Evolutionary conservation across 73 alveolate genomes (phyloP).

Genomic region (Strombidium stylifer): DNA sequence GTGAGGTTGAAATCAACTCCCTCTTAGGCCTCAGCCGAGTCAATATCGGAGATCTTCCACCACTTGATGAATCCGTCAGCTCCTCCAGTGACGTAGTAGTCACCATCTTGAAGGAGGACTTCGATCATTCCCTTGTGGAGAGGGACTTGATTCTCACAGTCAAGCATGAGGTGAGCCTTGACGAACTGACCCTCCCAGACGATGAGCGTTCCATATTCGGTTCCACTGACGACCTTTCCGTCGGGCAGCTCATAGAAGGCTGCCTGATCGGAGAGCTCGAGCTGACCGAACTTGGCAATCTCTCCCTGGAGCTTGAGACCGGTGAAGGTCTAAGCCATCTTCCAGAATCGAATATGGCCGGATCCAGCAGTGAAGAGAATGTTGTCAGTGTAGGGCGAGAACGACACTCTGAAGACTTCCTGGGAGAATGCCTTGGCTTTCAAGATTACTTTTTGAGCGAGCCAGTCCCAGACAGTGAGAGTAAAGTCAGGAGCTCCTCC

Average conservation of each 20-base stretch:
- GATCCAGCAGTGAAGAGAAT: conserved; percentile 95
- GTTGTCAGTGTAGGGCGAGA: conserved; percentile 93
- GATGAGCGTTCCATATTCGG: conserved; percentile 97
- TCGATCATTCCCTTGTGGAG: conserved; percentile 89
- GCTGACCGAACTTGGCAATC: conserved; percentile 98
- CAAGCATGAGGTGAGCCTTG: conserved; percentile 81
- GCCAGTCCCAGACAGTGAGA: conserved; percentile 99
- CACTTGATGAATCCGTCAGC: conserved; percentile 95
- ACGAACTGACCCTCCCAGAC: conserved; percentile 98
- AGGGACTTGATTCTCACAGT: conserved; percentile 63
- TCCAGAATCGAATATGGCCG: conserved; percentile 99
- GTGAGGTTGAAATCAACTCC: conserved; percentile 72
- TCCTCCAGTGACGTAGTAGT: conserved; percentile 90
- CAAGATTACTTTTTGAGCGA: conserved; percentile 84
- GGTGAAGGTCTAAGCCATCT: conserved; percentile 99
- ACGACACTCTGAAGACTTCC: conserved; percentile 92
- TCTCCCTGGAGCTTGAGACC: conserved; percentile 99
- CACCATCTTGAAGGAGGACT: conserved; percentile 75
- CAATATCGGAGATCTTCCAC: conserved; percentile 93
- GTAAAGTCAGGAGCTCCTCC: conserved; percentile 98
- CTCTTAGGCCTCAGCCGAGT: conserved; percentile 96
- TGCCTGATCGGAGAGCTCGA: conserved; percentile 96
- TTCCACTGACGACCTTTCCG: conserved; percentile 97
- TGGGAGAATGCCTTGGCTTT: conserved; percentile 99
- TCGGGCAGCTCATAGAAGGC: conserved; percentile 98